Evolutionary conservation across 352 stramenopile genomes (phyloP), one percentile per base, ranked within the genome.

Genomic region (Phytophthora sojae): DNA sequence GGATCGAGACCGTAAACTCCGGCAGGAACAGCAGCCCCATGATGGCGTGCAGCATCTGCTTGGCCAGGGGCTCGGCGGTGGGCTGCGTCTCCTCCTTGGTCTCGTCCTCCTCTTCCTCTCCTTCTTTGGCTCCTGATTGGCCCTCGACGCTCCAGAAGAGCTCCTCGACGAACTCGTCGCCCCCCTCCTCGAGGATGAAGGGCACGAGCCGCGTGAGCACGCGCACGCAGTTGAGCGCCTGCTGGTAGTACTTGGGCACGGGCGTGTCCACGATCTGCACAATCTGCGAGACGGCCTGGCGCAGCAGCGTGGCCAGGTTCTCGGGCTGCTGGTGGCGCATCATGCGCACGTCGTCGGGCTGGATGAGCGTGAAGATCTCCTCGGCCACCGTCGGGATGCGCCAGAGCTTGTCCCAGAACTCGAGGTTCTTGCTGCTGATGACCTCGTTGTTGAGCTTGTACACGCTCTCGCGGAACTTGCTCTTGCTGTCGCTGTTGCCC

Each of bases 381-480:
- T 96, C 89, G 32, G 89, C 89, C 26, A 94, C 89, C 4, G 89
- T 96, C 50, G 85, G 89, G 58, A 96, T 95, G 69, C 88, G 88
- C 89, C 89, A 96, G 8, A 96, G 75, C 65, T 96, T 96, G 76
- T 95, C 88, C 89, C 89, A 96, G 76, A 96, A 96, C 74, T 96
- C 89, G 69, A 95, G 86, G 70, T 93, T 92, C 75, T 94, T 93
- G 71, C 77, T 77, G 55, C 85, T 93, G 44, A 96, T 83, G 8
- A 93, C 81, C 62, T 96, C 88, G 51, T 96, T 95, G 76, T 93
- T 95, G 72, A 96, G 86, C 84, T 96, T 96, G 81, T 96, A 95
- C 55, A 96, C 89, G 76, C 84, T 94, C 85, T 96, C 89, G 75
- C 88, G 88, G 79, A 96, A 96, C 85, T 95, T 96, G 81, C 86